These are phyloP conservation scores for Jasminum sambac DNA, from an alignment of 257 asterid genomes.

Conservation along the genomic window DNA sequence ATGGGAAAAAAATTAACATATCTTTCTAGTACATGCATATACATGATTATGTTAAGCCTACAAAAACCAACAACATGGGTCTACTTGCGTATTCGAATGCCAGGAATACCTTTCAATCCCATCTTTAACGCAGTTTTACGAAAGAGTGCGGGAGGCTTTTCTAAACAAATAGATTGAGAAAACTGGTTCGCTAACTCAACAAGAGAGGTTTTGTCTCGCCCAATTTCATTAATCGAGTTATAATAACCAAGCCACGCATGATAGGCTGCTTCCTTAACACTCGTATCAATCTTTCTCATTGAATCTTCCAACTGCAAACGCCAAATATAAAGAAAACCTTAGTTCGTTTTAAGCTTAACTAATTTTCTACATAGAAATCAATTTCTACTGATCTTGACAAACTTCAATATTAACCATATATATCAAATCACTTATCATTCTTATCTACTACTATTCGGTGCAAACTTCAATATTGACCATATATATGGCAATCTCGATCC, in stretches of 20 bases:
- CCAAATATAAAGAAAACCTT: too few species aligned
- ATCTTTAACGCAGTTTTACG: conserved; percentile 78
- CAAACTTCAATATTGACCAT: too few species aligned
- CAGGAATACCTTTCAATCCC: conserved; percentile 84
- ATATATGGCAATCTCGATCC: too few species aligned
- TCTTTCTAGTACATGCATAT: not conserved
- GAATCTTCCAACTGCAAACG: conserved; percentile 59
- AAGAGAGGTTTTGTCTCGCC: conserved; percentile 80
- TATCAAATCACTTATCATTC: too few species aligned
- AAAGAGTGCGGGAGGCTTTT: conserved; percentile 68
- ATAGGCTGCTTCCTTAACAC: conserved; percentile 81
- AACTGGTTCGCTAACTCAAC: conserved; percentile 77
- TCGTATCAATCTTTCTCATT: conserved; percentile 58
- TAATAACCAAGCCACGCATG: conserved; percentile 95
- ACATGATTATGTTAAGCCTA: not conserved
- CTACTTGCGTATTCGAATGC: conserved; percentile 62
- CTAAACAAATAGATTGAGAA: conserved; percentile 75
- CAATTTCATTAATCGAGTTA: conserved; percentile 62
- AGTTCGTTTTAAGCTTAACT: too few species aligned
- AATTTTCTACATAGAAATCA: too few species aligned
- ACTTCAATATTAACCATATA: too few species aligned
- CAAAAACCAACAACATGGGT: not conserved
- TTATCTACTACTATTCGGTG: too few species aligned
- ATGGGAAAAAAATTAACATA: not conserved
- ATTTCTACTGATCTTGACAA: too few species aligned